Evolutionary conservation across 805 yeast species (phyloP).

Genomic region (Ogataea thermomethanolica): DNA sequence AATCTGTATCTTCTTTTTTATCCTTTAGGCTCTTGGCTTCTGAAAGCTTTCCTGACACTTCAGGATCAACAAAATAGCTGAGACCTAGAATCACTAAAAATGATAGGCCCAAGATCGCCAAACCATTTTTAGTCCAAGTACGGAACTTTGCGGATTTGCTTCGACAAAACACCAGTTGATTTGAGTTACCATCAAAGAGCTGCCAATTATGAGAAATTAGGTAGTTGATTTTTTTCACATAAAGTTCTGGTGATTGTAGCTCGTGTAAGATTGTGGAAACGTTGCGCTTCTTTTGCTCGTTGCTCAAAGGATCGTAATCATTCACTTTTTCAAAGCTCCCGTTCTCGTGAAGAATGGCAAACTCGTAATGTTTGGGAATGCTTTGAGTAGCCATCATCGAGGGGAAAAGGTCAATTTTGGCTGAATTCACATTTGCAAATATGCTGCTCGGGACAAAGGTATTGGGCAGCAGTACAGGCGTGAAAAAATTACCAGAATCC

Average conservation of each 20-base stretch:
- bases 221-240: constrained; percentile 36
- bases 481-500: constrained; percentile 42
- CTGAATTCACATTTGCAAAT: neutral
- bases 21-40: constrained; percentile 4
- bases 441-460: constrained; percentile 26
- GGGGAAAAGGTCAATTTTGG: constrained; percentile 21
- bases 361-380: constrained; percentile 14
- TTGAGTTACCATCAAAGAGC: constrained; percentile 49
- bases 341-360: constrained; percentile 23
- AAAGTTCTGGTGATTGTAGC: constrained; percentile 37
- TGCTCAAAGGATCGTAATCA: constrained; percentile 6
- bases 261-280: constrained; percentile 18
- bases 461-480: constrained; percentile 39
- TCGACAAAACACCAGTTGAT: constrained; percentile 41
- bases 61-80: constrained; percentile 28
- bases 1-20: neutral
- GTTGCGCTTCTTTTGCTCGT: constrained; percentile 8
- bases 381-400: constrained; percentile 1
- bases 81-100: constrained; percentile 25
- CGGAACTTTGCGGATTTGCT: constrained; percentile 12
- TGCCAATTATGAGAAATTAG: constrained; percentile 49
- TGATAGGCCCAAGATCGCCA: constrained; percentile 32
- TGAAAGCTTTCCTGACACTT: constrained; percentile 11
- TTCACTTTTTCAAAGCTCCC: constrained; percentile 30
- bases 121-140: constrained; percentile 19